phyloP scores from a whole-genome alignment of 768 basidiomycete genomes.

The Lactifluus echinatus region DNA sequence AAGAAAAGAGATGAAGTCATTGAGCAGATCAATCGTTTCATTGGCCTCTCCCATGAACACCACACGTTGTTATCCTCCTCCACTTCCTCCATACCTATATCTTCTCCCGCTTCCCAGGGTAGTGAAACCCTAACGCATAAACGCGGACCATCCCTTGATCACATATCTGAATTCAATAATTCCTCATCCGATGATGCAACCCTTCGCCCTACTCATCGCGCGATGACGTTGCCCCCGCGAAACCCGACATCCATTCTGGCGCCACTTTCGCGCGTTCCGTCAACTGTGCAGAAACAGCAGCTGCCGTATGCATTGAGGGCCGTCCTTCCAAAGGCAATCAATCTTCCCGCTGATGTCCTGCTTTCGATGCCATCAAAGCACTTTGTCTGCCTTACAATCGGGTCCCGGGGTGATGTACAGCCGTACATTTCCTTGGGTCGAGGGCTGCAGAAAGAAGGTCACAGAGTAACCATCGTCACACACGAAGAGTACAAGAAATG shows the following conservation, averaged over 20 bases:
- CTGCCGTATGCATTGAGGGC: conserved; percentile 27
- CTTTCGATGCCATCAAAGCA: conserved; percentile 33
- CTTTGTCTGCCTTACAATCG: conserved; percentile 57
- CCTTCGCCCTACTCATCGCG: neutral
- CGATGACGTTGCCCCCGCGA: neutral
- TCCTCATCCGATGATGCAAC: neutral
- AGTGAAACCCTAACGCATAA: neutral
- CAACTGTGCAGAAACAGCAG: conserved; percentile 26
- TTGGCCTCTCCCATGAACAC: neutral
- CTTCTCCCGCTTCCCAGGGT: neutral
- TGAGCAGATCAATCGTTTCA: conserved; percentile 8
- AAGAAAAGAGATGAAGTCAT: conserved; percentile 12
- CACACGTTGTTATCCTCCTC: neutral
- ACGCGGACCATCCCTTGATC: neutral
- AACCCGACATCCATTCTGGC: conserved; percentile 34
- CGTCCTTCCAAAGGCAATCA: conserved; percentile 41
- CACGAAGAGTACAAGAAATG: conserved; percentile 44
- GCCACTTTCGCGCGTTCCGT: conserved; percentile 37
- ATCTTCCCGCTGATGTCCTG: conserved; percentile 34
- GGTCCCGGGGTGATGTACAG: conserved; percentile 49
- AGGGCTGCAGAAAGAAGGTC: conserved; percentile 35
- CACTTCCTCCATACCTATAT: neutral
- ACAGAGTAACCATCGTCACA: conserved; percentile 39
- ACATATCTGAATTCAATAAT: neutral
- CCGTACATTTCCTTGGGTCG: conserved; percentile 40